Evolutionary conservation across 2,329 filamentous ascomycete genomes (phyloP).

Genomic region (Colletotrichum sp.): DNA sequence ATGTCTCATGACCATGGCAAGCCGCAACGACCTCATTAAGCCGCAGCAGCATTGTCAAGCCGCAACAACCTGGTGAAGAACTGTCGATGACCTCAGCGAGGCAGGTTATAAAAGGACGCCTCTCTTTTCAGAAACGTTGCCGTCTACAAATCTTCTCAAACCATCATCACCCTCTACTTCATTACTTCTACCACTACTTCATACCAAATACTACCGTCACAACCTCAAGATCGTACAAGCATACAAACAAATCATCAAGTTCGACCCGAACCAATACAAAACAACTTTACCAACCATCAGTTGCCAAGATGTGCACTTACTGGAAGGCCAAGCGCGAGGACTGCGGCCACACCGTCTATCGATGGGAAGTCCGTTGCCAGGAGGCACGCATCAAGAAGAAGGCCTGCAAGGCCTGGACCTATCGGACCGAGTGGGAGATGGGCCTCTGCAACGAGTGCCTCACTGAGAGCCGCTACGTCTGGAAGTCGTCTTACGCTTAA

Average conservation of each 20-base stretch:
- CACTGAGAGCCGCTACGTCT: background rate
- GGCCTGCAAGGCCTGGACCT: background rate
- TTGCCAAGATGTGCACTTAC: background rate
- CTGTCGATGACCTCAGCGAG: background rate
- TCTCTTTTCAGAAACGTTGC: background rate
- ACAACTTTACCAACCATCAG: background rate
- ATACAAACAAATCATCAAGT: background rate
- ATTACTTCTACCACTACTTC: background rate
- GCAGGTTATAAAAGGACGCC: background rate
- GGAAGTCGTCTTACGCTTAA: background rate
- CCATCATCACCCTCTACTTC: background rate
- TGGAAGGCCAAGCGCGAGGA: background rate
- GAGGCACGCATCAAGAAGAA: background rate
- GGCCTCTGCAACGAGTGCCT: slow-evolving; percentile 4
- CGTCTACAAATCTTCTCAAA: background rate
- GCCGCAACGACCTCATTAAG: too few relatives aligned
- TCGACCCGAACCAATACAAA: background rate
- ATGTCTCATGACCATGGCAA: background rate
- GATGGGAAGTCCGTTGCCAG: background rate
- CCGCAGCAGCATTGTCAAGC: background rate
- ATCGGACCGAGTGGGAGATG: background rate
- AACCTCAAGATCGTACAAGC: background rate
- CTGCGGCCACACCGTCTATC: background rate
- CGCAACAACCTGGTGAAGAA: background rate
- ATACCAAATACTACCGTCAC: background rate